Base-by-base conservation (phyloP, 768 basidiomycete species). In the Daedaleopsis nitida region DNA sequence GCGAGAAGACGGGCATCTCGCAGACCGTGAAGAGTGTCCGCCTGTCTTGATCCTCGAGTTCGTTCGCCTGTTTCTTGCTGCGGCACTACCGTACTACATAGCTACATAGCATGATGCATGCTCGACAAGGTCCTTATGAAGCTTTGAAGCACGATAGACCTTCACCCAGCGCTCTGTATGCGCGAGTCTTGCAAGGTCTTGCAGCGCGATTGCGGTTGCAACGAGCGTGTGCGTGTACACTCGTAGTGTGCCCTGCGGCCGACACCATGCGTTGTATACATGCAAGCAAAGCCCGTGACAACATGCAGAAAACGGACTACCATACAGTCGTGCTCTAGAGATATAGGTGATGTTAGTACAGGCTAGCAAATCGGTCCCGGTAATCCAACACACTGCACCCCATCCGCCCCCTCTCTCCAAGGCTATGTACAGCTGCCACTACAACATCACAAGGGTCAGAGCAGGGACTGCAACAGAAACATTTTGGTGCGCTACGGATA, bases 1-100 rank as follows among this genome's bases (percentile, higher is more conserved):
- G 97, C 71, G 97, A 99, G 78, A 86, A 83, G 76, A 89, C 91
- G 58, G 96, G 96, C 81, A 96, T 97, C 71, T 88, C 87, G 64
- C 92, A 88, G 70, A 90, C 94, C 39, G 81, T 94, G 77, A 96
- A 96, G 80, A 89, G 91, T 74, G 81, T 92, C 65, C 86, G 83
- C 64, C 77, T 97, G 72, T 75, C 60, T 43, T 53, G 44, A 5
- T 51, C 6, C 16, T 50, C 39, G 9, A n/a, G 13, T 38, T 35
- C 35, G 24, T 16, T 57, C 12, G 12, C 35, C 1, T 55, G 10
- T 43, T 9, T 38, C 17, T 21, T 10, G 10, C 39, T 32, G 27
- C 7, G 27, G 27, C 7, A 32, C 27, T n/a, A n/a, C n/a, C n/a
- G 7, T 32, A 32, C 27, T 7, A 3, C 27, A 32, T 32, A n/a